phyloP scores from a whole-genome alignment of 1,284 basidiomycete species.

The Leccinum subspadiceum region DNA sequence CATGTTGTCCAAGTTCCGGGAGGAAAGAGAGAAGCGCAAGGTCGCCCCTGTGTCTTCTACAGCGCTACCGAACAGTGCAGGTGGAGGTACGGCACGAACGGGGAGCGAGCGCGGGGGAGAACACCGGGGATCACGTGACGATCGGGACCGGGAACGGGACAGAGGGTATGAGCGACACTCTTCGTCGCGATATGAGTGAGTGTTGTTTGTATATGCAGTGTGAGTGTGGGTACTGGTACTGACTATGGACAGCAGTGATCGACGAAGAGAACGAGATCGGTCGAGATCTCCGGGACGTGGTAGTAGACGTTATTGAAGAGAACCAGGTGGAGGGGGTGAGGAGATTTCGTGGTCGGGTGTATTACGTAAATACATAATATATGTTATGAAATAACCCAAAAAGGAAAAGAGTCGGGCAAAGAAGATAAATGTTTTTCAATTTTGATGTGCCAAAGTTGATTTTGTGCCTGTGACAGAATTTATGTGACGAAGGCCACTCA shows the following conservation, averaged over 20 bases:
- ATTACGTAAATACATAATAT: conserved; percentile 26
- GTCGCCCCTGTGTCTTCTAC: conserved; percentile 46
- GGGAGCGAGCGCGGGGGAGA: conserved; percentile 46
- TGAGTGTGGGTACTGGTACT: conserved; percentile 2
- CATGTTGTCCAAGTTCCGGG: conserved; percentile 85
- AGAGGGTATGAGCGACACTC: conserved; percentile 70
- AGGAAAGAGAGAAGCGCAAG: conserved; percentile 84
- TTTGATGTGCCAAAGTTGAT: conserved; percentile 24
- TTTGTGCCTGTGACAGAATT: conserved; percentile 39
- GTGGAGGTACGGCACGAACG: conserved; percentile 36
- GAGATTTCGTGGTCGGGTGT: conserved; percentile 2
- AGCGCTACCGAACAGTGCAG: conserved; percentile 24
- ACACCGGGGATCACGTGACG: conserved; percentile 54
- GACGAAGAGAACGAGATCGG: conserved; percentile 70
- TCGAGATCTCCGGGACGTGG: conserved; percentile 71
- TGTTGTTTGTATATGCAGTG: conserved; percentile 18
- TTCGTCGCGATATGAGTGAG: conserved; percentile 70
- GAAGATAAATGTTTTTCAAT: conserved; percentile 30
- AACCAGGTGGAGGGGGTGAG: conserved; percentile 25
- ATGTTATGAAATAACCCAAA: conserved; percentile 15
- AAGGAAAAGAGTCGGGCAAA: conserved; percentile 21
- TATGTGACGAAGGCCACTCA: conserved; percentile 25
- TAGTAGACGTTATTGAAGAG: conserved; percentile 56
- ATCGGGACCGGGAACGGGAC: conserved; percentile 64
- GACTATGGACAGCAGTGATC: conserved; percentile 40